A percentile compares a stretch with the other conserved stretches of the same genome.
phyloP scores from a whole-genome alignment of 2,329 filamentous ascomycete species.

The Trichoderma arundinaceum region DNA sequence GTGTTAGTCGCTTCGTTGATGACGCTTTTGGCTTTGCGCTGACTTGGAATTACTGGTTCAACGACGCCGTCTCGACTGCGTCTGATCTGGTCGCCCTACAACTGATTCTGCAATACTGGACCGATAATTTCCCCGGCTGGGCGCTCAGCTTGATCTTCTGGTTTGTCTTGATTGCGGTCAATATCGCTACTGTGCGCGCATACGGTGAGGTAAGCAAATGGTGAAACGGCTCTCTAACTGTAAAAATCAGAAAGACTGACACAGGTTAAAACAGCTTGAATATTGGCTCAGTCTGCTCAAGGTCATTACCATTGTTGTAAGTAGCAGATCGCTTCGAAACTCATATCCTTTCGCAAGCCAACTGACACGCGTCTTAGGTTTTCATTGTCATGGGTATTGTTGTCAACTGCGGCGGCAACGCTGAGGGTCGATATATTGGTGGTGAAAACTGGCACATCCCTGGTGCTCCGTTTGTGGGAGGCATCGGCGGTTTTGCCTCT shows the following conservation, averaged over 20 bases:
- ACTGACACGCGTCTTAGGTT: conserved; percentile 40
- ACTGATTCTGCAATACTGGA: conserved; percentile 67
- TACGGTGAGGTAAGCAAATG: conserved; percentile 43
- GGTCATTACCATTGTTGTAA: conserved; percentile 56
- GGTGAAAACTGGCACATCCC: conserved; percentile 62
- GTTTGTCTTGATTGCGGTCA: conserved; percentile 55
- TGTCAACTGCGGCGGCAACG: conserved; percentile 59
- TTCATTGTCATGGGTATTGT: conserved; percentile 69
- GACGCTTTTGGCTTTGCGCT: conserved; percentile 60
- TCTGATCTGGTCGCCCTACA: conserved; percentile 60
- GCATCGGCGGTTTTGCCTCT: conserved; percentile 69
- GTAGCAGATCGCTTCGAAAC: conserved; percentile 16
- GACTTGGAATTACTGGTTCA: conserved; percentile 69
- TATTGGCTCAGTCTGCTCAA: conserved; percentile 64
- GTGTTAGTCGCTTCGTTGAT: conserved; percentile 54
- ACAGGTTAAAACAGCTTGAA: conserved; percentile 55
- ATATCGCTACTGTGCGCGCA: conserved; percentile 44
- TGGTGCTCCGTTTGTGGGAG: conserved; percentile 67
- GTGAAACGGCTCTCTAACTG: neutral
- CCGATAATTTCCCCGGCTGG: conserved; percentile 66
- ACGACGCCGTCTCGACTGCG: conserved; percentile 61
- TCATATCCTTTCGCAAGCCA: neutral
- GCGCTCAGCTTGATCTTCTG: conserved; percentile 67
- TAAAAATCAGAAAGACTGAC: neutral
- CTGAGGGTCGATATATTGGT: conserved; percentile 60